Evolutionary conservation across 2,329 filamentous ascomycete genomes (phyloP), one percentile per base, ranked within the genome.

Genomic region (Ophiostoma ips): DNA sequence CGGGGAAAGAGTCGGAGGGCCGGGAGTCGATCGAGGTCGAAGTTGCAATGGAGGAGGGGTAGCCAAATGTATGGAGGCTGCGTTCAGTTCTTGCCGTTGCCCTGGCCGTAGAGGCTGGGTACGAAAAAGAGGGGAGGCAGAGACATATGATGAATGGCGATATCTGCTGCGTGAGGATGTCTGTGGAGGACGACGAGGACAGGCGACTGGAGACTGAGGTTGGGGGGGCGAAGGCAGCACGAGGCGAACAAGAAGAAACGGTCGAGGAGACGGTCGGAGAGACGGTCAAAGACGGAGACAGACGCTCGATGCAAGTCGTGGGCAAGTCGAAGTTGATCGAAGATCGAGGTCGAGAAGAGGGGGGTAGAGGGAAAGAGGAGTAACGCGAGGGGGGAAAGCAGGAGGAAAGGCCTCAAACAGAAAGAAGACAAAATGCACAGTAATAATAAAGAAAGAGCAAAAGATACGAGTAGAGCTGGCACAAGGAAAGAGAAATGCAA

Each of bases 81-180:
- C 36, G 40, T n/a, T 21, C 34, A 35, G 19, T 21, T 50, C 34
- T 43, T 36, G 24, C 34, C 49, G 30, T 50, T 36, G 47, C 53
- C 55, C 52, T 55, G 55, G 53, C 55, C 55, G 52, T 55, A 55
- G 40, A 56, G 55, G 55, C 55, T 52, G 53, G 55, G 55, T 35
- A 40, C 41, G 35, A 55, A 48, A 44, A 49, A 48, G 28, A 49
- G 40, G 28, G 21, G 37, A 54, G 34, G 45, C 33, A 44, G 44
- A 52, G 48, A 52, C 52, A 54, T 54, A 53, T 50, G 46, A 46
- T 38, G 24, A 21, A 30, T 43, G 21, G 40, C 24, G 40, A 43
- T 43, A 30, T 43, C 11, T 43, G 21, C 24, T 18, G 16, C 30
- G 43, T 13, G 43, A 46, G 31, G 30, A 6, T 30, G 19, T 11